Percentiles rank a stretch among this genome's conserved stretches.
These are phyloP conservation scores for Hymenoscyphus repandus DNA, from an alignment of 2,329 filamentous ascomycete species.

Conservation along the genomic window DNA sequence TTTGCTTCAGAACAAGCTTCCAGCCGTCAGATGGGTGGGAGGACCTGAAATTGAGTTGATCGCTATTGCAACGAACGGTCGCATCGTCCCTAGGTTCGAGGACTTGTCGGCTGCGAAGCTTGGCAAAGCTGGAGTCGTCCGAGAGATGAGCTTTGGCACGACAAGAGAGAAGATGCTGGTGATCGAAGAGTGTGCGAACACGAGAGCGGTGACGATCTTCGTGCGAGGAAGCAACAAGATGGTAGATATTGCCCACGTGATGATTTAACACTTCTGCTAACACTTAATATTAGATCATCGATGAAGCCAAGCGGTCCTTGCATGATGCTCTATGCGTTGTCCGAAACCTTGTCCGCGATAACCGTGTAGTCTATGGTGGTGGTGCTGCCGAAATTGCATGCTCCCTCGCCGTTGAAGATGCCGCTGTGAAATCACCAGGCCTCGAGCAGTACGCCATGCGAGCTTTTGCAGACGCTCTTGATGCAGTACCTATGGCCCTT, in stretches of 20 bases:
- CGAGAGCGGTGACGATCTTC: slow-evolving; percentile 91
- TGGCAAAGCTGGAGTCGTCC: slow-evolving; percentile 80
- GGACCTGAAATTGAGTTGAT: slow-evolving; percentile 98
- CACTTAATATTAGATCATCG: slow-evolving; percentile 68
- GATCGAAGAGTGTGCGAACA: slow-evolving; percentile 98
- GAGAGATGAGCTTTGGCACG: slow-evolving; percentile 94
- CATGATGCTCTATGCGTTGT: slow-evolving; percentile 98
- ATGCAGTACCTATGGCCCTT: slow-evolving; percentile 89
- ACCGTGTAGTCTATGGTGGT: slow-evolving; percentile 95
- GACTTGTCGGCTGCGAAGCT: slow-evolving; percentile 89
- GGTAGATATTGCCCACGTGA: slow-evolving; percentile 47
- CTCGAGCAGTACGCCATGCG: slow-evolving; percentile 99
- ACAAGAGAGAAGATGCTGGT: slow-evolving; percentile 99
- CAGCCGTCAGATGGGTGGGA: slow-evolving; percentile 95
- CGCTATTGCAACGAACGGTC: slow-evolving; percentile 95
- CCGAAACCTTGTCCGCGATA: slow-evolving; percentile 91
- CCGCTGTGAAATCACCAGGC: slow-evolving; percentile 89
- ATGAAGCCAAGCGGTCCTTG: slow-evolving; percentile 94
- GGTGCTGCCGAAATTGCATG: slow-evolving; percentile 97
- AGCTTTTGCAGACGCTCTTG: slow-evolving; percentile 91
- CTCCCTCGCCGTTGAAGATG: slow-evolving; percentile 91
- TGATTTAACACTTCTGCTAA: slow-evolving; percentile 19
- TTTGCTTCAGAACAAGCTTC: slow-evolving; percentile 90
- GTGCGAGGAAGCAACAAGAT: slow-evolving; percentile 99
- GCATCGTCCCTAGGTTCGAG: slow-evolving; percentile 96